Conservation (phyloP, 164 flowering plant genomes). For the Berberis thunbergii region DNA sequence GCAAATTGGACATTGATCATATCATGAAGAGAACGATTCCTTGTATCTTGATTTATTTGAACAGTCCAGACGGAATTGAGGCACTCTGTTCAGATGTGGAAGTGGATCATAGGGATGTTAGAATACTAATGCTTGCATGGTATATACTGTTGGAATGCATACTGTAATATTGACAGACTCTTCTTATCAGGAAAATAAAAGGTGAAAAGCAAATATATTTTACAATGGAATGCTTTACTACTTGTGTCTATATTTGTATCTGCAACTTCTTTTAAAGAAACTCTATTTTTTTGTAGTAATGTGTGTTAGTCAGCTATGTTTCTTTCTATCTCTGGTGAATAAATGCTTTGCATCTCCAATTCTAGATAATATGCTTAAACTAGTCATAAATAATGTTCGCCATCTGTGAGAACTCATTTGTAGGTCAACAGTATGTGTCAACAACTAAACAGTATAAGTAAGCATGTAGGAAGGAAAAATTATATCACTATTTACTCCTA, state of each 20-base stretch:
- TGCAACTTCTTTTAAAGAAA: neutral
- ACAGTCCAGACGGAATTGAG: conserved; percentile 98
- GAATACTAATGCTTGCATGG: conserved; percentile 97
- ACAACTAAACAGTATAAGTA: no score
- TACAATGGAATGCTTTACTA: conserved; percentile 48
- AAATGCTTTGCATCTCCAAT: no score
- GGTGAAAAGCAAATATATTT: conserved; percentile 92
- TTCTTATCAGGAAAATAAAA: conserved; percentile 78
- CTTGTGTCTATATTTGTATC: neutral
- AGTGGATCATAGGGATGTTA: conserved; percentile 79
- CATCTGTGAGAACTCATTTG: no score
- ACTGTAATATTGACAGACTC: conserved; percentile 10
- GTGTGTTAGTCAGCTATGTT: no score
- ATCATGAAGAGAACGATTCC: conserved; percentile 3
- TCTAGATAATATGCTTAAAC: no score
- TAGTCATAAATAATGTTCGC: no score
- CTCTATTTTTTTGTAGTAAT: no score
- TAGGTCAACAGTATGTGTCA: no score
- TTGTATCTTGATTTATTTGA: conserved; percentile 8
- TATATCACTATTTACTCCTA: no score
- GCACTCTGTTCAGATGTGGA: conserved; percentile 70
- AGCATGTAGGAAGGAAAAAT: no score
- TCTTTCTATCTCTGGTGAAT: no score
- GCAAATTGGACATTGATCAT: neutral
- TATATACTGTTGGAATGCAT: conserved; percentile 13